Evolutionary conservation across 1,139 yeast species (phyloP).

Genomic region (Taphrina pruni): DNA sequence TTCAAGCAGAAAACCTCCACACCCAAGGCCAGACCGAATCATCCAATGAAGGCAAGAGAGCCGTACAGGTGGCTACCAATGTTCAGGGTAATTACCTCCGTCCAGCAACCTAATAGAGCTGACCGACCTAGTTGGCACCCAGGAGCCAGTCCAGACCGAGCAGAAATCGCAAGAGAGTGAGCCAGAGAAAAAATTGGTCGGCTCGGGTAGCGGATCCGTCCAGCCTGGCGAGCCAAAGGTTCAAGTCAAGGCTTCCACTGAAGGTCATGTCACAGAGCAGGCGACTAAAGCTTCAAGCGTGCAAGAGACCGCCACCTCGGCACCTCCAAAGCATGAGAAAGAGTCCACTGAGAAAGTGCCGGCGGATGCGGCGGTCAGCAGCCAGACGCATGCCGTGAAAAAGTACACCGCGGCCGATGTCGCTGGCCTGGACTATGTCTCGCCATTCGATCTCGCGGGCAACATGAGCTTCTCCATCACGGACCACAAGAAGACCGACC

Average conservation of each 20-base stretch:
- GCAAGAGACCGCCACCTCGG: too few species aligned
- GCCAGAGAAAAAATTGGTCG: not conserved
- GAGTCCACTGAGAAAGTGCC: not conserved
- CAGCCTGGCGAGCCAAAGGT: not conserved
- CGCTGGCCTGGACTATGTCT: constrained; percentile 7
- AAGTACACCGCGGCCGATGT: not conserved
- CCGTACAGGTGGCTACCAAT: not conserved
- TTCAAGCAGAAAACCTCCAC: too few species aligned
- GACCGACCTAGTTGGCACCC: not conserved
- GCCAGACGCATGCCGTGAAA: not conserved
- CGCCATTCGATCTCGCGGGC: constrained; percentile 22
- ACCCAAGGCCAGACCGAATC: not conserved
- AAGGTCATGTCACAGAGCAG: not conserved
- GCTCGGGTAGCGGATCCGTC: not conserved
- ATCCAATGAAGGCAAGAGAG: not conserved
- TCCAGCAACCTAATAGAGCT: not conserved
- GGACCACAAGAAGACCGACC: not conserved
- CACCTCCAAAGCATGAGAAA: too few species aligned
- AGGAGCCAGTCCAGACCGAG: not conserved
- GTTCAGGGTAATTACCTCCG: not conserved
- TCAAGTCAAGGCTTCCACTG: not conserved
- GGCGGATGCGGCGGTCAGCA: not conserved
- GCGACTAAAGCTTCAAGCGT: too few species aligned
- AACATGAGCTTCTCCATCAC: constrained; percentile 20
- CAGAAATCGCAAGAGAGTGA: not conserved